Evolutionary conservation across 768 basidiomycete genomes (phyloP).

Genomic region (Phaeotremella skinneri): DNA sequence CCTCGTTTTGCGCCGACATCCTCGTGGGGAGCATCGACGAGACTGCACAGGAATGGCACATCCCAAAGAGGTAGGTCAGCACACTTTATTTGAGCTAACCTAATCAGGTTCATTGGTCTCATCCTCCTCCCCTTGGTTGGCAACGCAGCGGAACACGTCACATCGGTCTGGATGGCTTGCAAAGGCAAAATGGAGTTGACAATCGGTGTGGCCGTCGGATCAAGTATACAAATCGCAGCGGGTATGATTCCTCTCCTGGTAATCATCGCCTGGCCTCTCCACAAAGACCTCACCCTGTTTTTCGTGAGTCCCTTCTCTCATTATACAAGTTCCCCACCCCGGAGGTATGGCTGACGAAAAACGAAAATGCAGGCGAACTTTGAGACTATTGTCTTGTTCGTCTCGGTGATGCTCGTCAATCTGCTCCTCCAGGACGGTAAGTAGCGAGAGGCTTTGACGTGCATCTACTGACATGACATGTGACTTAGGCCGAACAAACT

Average conservation of each 20-base stretch:
- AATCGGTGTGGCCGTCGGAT: slow-evolving; percentile 58
- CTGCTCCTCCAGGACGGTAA: slow-evolving; percentile 60
- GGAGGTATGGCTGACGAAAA: background rate
- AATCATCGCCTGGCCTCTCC: slow-evolving; percentile 74
- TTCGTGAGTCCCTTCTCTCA: slow-evolving; percentile 64
- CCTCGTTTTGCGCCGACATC: slow-evolving; percentile 85
- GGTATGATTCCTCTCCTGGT: slow-evolving; percentile 86
- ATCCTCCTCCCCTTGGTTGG: slow-evolving; percentile 83
- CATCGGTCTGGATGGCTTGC: slow-evolving; percentile 82
- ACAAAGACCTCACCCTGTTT: slow-evolving; percentile 62
- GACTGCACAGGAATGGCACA: slow-evolving; percentile 72
- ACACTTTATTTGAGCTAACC: background rate
- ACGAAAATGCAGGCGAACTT: slow-evolving; percentile 40
- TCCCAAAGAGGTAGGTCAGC: slow-evolving; percentile 55
- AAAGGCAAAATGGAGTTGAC: slow-evolving; percentile 68
- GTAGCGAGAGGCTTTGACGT: too few relatives aligned
- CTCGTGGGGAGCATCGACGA: slow-evolving; percentile 87
- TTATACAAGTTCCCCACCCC: slow-evolving; percentile 14
- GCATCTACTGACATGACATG: background rate
- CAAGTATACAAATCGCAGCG: slow-evolving; percentile 61
- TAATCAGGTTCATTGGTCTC: slow-evolving; percentile 68
- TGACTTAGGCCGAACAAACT: slow-evolving; percentile 81
- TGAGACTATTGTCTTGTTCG: slow-evolving; percentile 78
- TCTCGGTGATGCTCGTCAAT: slow-evolving; percentile 83
- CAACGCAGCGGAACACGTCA: slow-evolving; percentile 67